A percentile compares a stretch with the other conserved stretches of the same genome.
phyloP scores from a whole-genome alignment of 768 basidiomycete genomes.

The Arthromyces matolae region DNA sequence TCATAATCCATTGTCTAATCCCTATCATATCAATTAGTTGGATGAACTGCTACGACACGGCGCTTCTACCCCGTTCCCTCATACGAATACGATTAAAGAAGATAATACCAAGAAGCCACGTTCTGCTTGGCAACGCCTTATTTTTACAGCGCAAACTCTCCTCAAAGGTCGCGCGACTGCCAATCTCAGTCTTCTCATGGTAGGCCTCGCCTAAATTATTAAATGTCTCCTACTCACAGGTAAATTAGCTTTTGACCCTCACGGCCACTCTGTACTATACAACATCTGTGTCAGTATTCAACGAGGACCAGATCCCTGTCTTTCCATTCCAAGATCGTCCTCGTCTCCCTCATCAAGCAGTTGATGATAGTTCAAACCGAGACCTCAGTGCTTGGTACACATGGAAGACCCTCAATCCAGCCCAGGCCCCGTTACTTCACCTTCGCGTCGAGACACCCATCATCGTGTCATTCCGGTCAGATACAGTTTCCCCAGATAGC shows the following conservation, averaged over 20 bases:
- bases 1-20: constrained; percentile 1
- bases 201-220: constrained; percentile 27
- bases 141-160: constrained; percentile 39
- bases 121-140: constrained; percentile 42
- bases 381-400: constrained; percentile 58
- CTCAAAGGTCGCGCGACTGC: constrained; percentile 68
- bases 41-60: constrained; percentile 83
- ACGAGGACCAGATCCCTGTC: constrained; percentile 25
- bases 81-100: constrained; percentile 25
- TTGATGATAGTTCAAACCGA: constrained; percentile 13
- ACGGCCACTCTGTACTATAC: constrained; percentile 73
- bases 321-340: constrained; percentile 29
- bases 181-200: constrained; percentile 78
- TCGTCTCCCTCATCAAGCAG: constrained; percentile 28
- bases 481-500: constrained; percentile 23
- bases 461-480: constrained; percentile 61
- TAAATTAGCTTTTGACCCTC: constrained; percentile 65
- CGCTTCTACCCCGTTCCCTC: constrained; percentile 42
- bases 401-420: constrained; percentile 78
- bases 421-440: constrained; percentile 61
- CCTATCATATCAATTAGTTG: constrained; percentile 44
- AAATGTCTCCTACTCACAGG: constrained; percentile 5
- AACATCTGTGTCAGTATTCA: constrained; percentile 49
- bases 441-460: constrained; percentile 78
- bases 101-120: constrained; percentile 34